Conservation (phyloP, 352 stramenopile species). For the Phytophthora crassamura region DNA sequence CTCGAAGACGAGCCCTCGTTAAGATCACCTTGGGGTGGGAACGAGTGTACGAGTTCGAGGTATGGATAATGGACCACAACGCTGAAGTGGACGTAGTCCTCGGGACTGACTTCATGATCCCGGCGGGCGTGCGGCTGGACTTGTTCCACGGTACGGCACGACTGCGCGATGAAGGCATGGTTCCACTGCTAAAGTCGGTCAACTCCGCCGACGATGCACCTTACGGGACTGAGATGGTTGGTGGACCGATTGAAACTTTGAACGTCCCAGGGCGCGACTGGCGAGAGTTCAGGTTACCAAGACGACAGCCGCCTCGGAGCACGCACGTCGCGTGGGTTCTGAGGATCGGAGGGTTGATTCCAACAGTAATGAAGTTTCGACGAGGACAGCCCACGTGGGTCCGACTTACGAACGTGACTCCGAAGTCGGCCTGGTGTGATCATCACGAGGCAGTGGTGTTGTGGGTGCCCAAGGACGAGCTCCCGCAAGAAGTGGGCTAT, state of each 20-base stretch:
- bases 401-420: no score
- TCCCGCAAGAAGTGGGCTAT: background rate
- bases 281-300: background rate
- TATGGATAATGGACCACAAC: constrained; percentile 13
- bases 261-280: background rate
- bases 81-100: constrained; percentile 3
- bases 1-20: background rate
- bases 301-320: background rate
- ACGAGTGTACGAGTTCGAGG: constrained; percentile 3
- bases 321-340: constrained; percentile 6
- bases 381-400: background rate
- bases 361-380: background rate
- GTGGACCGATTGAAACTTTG: no score
- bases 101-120: constrained; percentile 11
- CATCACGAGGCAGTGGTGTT: no score
- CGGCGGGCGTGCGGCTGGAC: constrained; percentile 10
- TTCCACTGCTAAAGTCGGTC: constrained; percentile 5
- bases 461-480: background rate
- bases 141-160: constrained; percentile 1
- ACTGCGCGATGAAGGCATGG: constrained; percentile 1
- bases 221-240: no score
- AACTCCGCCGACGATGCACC: no score
- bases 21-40: constrained; percentile 14
- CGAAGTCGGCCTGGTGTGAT: no score
- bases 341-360: background rate